phyloP scores from a whole-genome alignment of 495 filamentous ascomycete species.

The Jackrogersella multiformis region DNA sequence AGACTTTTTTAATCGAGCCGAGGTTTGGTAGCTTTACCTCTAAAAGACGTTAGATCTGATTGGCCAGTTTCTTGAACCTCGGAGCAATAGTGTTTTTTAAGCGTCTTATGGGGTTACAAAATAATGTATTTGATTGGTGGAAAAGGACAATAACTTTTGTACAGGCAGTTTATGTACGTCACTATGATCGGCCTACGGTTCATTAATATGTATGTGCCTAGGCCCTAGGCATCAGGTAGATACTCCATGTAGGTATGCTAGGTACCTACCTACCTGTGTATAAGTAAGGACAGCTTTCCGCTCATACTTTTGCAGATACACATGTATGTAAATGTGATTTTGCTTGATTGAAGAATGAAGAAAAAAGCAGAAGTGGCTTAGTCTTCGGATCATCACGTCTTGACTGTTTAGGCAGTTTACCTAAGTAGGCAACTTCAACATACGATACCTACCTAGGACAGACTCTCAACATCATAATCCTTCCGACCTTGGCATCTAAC shows the following conservation, averaged over 20 bases:
- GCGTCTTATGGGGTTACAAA: constrained; percentile 2
- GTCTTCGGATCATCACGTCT: not conserved
- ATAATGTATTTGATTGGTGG: not conserved
- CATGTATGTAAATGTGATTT: too few relatives aligned
- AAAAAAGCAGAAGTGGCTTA: constrained; percentile 1
- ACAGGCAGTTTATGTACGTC: not conserved
- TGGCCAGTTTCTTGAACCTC: constrained; percentile 13
- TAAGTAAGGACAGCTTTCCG: not conserved
- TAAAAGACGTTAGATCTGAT: constrained; percentile 4
- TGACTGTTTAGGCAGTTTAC: too few relatives aligned
- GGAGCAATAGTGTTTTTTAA: constrained; percentile 11
- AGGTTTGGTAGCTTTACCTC: constrained; percentile 10
- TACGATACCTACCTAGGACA: constrained; percentile 8
- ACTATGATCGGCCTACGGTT: not conserved
- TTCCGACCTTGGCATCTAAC: not conserved
- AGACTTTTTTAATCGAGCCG: constrained; percentile 14
- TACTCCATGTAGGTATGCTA: too few relatives aligned
- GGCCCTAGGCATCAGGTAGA: not conserved
- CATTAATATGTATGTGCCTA: not conserved
- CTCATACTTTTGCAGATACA: too few relatives aligned
- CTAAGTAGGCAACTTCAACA: not conserved
- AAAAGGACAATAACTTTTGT: not conserved
- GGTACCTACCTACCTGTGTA: not conserved
- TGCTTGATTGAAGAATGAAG: not conserved
- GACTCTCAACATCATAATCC: constrained; percentile 1